Conservation (phyloP, 2,329 filamentous ascomycete species). For the Venturia carpophila region DNA sequence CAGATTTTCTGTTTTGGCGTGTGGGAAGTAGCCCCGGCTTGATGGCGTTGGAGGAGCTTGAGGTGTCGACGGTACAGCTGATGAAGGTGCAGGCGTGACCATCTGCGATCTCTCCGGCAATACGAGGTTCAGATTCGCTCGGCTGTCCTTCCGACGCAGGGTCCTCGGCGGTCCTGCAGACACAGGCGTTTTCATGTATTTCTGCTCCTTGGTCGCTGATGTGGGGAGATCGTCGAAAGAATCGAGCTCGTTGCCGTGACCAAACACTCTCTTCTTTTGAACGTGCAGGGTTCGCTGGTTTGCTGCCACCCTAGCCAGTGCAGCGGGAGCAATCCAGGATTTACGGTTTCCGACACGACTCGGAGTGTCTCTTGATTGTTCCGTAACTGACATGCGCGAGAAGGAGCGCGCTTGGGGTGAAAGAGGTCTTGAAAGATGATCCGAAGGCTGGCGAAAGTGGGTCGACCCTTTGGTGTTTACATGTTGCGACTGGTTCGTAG, state of each 20-base stretch:
- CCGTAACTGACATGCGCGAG: slow-evolving; percentile 37
- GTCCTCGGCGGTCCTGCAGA: slow-evolving; percentile 54
- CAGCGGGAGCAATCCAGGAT: slow-evolving; percentile 42
- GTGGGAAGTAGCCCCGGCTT: slow-evolving; percentile 38
- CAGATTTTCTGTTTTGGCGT: slow-evolving; percentile 37
- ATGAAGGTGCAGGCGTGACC: slow-evolving; percentile 40
- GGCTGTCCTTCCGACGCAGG: slow-evolving; percentile 16
- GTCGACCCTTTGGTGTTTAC: slow-evolving; percentile 62
- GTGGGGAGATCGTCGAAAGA: slow-evolving; percentile 92
- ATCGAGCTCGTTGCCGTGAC: slow-evolving; percentile 87
- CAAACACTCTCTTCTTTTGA: slow-evolving; percentile 67
- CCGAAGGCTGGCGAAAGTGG: slow-evolving; percentile 53
- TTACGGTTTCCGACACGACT: slow-evolving; percentile 37
- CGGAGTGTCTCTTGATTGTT: slow-evolving; percentile 42
- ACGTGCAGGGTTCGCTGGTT: slow-evolving; percentile 55
- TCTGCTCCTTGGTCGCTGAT: slow-evolving; percentile 71
- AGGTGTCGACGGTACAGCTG: slow-evolving; percentile 29
- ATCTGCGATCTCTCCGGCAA: slow-evolving; percentile 24
- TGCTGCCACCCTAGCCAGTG: slow-evolving; percentile 44
- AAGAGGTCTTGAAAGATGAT: slow-evolving; percentile 34
- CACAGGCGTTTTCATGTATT: slow-evolving; percentile 72
- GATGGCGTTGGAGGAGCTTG: slow-evolving; percentile 46
- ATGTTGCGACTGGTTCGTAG: slow-evolving; percentile 70
- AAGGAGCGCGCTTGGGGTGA: slow-evolving; percentile 40
- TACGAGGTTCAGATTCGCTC: slow-evolving; percentile 12